phyloP scores from a whole-genome alignment of 306 rosid species.

The Medicago arabica region DNA sequence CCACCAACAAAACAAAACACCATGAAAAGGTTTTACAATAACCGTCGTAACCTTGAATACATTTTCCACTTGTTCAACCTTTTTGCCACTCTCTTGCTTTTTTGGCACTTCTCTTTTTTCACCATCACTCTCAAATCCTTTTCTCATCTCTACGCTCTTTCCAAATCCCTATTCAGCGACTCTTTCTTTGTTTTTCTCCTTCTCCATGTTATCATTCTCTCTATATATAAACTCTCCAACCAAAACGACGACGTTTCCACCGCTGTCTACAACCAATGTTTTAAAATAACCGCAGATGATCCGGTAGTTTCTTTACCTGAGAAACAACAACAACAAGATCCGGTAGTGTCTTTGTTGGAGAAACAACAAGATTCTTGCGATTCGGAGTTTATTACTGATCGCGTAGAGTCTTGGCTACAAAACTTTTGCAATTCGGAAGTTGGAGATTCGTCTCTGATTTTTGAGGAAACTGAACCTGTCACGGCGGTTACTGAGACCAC shows the following conservation, averaged over 20 bases:
- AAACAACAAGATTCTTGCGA: background rate
- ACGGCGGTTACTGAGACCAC: slow-evolving; percentile 42
- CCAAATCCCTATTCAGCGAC: slow-evolving; percentile 41
- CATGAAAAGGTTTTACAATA: slow-evolving; percentile 44
- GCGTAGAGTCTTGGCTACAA: background rate
- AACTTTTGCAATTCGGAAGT: background rate
- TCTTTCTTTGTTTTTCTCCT: slow-evolving; percentile 57
- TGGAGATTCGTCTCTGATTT: background rate
- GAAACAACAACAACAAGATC: slow-evolving; percentile 1
- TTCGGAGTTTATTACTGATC: background rate
- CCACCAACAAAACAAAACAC: slow-evolving; percentile 2
- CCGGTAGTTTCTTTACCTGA: background rate
- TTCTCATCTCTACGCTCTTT: background rate
- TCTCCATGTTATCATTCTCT: slow-evolving; percentile 51
- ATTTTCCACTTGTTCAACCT: slow-evolving; percentile 38
- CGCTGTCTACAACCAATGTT: slow-evolving; percentile 39
- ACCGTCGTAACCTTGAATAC: slow-evolving; percentile 39
- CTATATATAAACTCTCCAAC: slow-evolving; percentile 54
- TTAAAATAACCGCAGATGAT: background rate
- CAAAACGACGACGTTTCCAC: background rate
- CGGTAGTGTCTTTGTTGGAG: background rate
- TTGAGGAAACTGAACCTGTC: slow-evolving; percentile 36
- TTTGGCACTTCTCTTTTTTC: slow-evolving; percentile 44
- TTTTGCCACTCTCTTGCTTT: slow-evolving; percentile 41
- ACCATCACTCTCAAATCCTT: slow-evolving; percentile 25